These are phyloP conservation scores for Nemania sp. DNA, from an alignment of 2,329 filamentous ascomycete species.

Conservation along the genomic window DNA sequence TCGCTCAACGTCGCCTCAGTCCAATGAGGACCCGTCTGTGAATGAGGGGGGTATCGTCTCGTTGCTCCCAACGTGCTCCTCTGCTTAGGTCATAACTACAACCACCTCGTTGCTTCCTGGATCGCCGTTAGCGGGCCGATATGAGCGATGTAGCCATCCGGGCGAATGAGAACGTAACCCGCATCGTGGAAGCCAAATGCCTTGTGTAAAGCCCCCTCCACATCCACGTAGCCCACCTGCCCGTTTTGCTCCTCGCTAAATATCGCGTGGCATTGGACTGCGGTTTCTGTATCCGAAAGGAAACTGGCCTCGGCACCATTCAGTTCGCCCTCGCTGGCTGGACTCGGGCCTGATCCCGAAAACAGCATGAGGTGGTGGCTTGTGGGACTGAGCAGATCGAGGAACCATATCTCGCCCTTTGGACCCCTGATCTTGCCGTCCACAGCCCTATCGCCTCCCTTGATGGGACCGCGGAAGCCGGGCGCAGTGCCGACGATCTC, in stretches of 20 bases:
- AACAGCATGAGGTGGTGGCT: conserved; percentile 38
- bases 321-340: conserved; percentile 28
- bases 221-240: conserved; percentile 30
- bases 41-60: conserved; percentile 18
- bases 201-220: conserved; percentile 31
- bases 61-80: background rate
- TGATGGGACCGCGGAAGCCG: conserved; percentile 42
- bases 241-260: conserved; percentile 20
- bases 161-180: conserved; percentile 38
- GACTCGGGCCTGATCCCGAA: conserved; percentile 25
- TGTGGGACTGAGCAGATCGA: conserved; percentile 29
- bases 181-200: conserved; percentile 32
- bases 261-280: conserved; percentile 32
- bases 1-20: background rate
- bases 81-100: conserved; percentile 7
- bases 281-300: conserved; percentile 12
- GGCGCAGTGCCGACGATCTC: conserved; percentile 38
- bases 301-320: conserved; percentile 27
- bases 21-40: background rate
- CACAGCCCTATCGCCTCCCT: conserved; percentile 53
- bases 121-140: conserved; percentile 34
- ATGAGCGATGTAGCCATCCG: conserved; percentile 38
- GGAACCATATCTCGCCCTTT: conserved; percentile 32
- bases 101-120: conserved; percentile 24
- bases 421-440: conserved; percentile 38